Evolutionary conservation across 345 rosid species (phyloP), one percentile per base, ranked within the genome.

Genomic region (Rhizophora apiculata): DNA sequence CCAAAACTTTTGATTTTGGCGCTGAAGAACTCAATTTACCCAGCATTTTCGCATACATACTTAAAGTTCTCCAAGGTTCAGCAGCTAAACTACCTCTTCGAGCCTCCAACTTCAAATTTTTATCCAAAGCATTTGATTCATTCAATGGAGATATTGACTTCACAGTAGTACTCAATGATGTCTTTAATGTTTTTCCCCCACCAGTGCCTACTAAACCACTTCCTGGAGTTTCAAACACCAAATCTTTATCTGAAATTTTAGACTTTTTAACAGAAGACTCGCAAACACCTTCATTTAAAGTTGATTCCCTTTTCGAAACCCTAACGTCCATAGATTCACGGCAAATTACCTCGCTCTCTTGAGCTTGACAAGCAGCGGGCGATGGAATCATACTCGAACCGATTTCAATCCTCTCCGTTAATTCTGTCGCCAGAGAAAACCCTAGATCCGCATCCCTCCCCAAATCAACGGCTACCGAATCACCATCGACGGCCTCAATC

Each of bases 401-500:
- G 8, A 56, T 9, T 18, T 63, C 81, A 52, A 63, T 62, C 55
- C 69, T 65, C 76, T 65, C 81, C 7, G 77, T 65, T 57, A 62
- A 66, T 65, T 78, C 83, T 60, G 66, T 27, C 68, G 39, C 78
- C 16, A 21, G 34, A 64, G 68, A 63, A 63, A 61, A 79, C 74
- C 79, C 82, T 72, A 75, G 10, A 65, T 84, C 84, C 31, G 74
- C 69, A 67, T 81, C 84, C 76, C 75, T 73, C 46, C 81, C 82
- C 76, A 82, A 69, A 70, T 82, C 81, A 34, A 79, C 79, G 27
- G 64, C 74, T 59, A 36, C 60, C 52, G 8, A 48, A 31, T 31
- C 64, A 9, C 43, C 54, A 63, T 59, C 67, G 54, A 59, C 65
- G 29, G 16, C 58, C 32, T 15, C 70, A 13, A 26, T 29, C 8